Percentiles rank a stretch among this genome's conserved stretches.
Evolutionary conservation across 2,329 filamentous ascomycete genomes (phyloP).

Genomic region (Aspergillus fructus): DNA sequence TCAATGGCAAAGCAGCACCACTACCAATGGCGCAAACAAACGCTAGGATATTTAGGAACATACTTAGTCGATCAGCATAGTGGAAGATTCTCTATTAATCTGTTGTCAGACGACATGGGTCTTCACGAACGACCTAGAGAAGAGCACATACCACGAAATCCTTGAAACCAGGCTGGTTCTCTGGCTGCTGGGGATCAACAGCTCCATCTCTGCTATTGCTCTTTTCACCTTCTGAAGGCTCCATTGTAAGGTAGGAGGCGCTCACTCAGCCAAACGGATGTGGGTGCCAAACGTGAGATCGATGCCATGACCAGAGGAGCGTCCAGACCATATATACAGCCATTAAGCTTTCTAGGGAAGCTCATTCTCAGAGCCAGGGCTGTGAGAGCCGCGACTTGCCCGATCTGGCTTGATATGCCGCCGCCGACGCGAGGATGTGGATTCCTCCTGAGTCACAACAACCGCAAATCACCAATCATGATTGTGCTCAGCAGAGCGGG

Average conservation of each 20-base stretch:
- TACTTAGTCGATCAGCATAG: conserved; percentile 2
- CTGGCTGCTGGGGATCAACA: not conserved
- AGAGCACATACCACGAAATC: conserved; percentile 1
- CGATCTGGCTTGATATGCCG: too few relatives aligned
- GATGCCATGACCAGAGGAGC: not conserved
- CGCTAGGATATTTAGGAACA: not conserved
- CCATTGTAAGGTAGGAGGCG: not conserved
- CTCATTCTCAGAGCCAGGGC: too few relatives aligned
- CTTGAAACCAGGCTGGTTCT: not conserved
- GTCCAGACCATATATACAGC: not conserved
- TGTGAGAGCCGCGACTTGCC: too few relatives aligned
- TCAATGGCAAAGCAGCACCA: conserved; percentile 30
- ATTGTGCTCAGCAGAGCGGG: not conserved
- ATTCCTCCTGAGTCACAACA: too few relatives aligned
- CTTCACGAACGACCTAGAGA: not conserved
- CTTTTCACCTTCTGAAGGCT: not conserved
- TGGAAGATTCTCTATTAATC: conserved; percentile 7
- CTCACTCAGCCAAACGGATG: not conserved
- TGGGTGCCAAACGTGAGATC: too few relatives aligned
- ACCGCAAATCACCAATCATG: too few relatives aligned
- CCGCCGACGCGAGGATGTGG: too few relatives aligned
- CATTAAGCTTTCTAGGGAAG: not conserved
- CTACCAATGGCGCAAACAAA: conserved; percentile 21
- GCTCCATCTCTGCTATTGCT: not conserved
- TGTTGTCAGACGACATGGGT: not conserved